Percentiles rank a stretch among this genome's conserved stretches.
Evolutionary conservation across 2,329 filamentous ascomycete genomes (phyloP).

Genomic region (Tolypocladium album): DNA sequence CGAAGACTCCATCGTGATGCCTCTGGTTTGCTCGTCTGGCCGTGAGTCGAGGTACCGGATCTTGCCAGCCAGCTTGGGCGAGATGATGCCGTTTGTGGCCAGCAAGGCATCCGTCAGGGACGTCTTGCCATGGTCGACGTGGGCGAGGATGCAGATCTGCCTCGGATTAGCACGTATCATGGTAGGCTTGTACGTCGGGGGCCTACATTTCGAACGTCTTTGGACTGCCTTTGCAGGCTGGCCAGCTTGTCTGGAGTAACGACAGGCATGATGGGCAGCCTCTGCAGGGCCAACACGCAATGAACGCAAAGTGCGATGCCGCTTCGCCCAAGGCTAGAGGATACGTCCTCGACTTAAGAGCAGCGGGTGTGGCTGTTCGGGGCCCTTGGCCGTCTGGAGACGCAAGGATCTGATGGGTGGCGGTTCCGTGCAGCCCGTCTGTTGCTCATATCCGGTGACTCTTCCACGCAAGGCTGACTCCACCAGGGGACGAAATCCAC

Average conservation of each 20-base stretch:
- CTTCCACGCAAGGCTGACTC: background rate
- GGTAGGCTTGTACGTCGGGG: background rate
- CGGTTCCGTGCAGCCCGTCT: conserved; percentile 2
- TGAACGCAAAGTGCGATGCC: background rate
- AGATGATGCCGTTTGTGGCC: conserved; percentile 98
- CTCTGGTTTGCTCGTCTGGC: conserved; percentile 88
- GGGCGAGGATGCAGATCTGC: conserved; percentile 88
- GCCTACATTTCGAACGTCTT: conserved; percentile 85
- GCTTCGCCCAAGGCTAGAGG: background rate
- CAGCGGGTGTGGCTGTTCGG: background rate
- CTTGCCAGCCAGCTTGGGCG: conserved; percentile 92
- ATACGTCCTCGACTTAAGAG: background rate
- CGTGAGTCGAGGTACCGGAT: conserved; percentile 95
- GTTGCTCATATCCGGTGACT: conserved; percentile 5
- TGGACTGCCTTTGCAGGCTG: conserved; percentile 74
- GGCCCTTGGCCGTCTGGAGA: background rate
- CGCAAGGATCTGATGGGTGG: background rate
- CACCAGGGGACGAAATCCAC: background rate
- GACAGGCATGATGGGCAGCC: conserved; percentile 62
- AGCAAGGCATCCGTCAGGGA: conserved; percentile 93
- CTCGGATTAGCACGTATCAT: background rate
- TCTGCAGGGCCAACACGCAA: background rate
- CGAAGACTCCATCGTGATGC: conserved; percentile 99
- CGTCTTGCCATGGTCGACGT: conserved; percentile 98
- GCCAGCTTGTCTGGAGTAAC: conserved; percentile 86